phyloP scores from a whole-genome alignment of 192 early-diverging fungal species.

The Linnemannia zychae region DNA sequence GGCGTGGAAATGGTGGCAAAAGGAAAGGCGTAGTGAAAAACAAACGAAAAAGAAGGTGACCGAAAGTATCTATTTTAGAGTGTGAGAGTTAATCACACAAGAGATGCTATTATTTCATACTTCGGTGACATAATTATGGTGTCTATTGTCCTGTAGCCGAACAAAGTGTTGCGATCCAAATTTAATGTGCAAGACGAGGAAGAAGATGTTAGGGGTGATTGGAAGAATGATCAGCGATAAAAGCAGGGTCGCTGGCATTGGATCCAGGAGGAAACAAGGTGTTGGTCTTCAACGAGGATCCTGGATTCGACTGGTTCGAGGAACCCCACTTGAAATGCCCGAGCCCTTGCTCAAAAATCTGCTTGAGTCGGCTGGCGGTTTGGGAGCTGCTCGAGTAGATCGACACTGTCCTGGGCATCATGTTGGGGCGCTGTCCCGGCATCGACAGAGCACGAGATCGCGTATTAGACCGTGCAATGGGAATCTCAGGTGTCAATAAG shows the following conservation, averaged over 20 bases:
- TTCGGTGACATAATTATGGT: too few relatives aligned
- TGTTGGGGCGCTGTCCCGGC: slow-evolving; percentile 43
- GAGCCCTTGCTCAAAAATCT: slow-evolving; percentile 49
- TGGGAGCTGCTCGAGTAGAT: slow-evolving; percentile 55
- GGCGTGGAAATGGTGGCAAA: too few relatives aligned
- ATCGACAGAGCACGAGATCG: slow-evolving; percentile 47
- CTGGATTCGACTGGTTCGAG: neutral
- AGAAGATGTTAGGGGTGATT: neutral
- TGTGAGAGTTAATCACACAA: too few relatives aligned
- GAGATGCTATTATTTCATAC: too few relatives aligned
- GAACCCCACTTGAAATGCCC: slow-evolving; percentile 36
- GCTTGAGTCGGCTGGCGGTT: slow-evolving; percentile 36
- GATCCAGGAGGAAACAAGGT: neutral
- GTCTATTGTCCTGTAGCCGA: too few relatives aligned
- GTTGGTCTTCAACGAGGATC: neutral
- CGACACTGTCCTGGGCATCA: slow-evolving; percentile 47
- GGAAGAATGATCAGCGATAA: neutral
- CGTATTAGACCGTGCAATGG: neutral
- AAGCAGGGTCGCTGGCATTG: neutral
- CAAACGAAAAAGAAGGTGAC: too few relatives aligned
- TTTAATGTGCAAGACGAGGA: too few relatives aligned
- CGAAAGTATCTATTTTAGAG: too few relatives aligned
- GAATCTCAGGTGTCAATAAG: slow-evolving; percentile 17
- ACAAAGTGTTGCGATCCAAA: too few relatives aligned
- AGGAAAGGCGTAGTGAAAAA: too few relatives aligned